Evolutionary conservation across 495 filamentous ascomycete species (phyloP), one percentile per base, ranked within the genome.

Genomic region (Xylaria curta): DNA sequence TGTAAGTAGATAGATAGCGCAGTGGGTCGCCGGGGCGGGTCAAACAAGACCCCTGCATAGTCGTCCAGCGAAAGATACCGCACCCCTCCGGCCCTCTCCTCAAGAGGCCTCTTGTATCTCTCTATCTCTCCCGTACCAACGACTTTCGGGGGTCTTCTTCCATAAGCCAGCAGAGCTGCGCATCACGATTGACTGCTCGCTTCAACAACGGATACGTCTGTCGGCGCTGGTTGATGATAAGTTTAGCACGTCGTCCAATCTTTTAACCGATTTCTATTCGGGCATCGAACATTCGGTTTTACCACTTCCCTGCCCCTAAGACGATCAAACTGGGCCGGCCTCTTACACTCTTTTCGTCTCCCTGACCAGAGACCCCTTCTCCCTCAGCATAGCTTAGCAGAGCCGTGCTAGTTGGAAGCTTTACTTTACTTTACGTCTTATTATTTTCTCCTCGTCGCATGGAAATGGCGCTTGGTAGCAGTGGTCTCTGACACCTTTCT

Each of bases 291-390:
- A 38, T 17, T 58, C 66, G 31, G 12, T 66, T 21, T 33, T 42
- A 33, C 42, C 26, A n/a, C 26, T 51, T 66, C 12, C 26, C 44
- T 49, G n/a, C 60, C 38, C 65, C 49, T 38, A 49, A 49, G 66
- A 59, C 66, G 56, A 59, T 69, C 53, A 69, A 69, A 61, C 66
- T 60, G 19, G 36, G 53, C 66, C 28, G 28, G 66, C 9, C 28
- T 44, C 56, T 54, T 60, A 69, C 54, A 28, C 56, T 69, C 66
- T 60, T 69, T 69, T 24, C 21, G 21, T 68, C 38, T 69, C 66
- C n/a, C 47, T 67, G 38, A 36, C 28, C 62, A 21, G 8, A 21
- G 8, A 7, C 62, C 31, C 12, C 31, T 40, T 47, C 28, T 66
- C 28, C 17, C 62, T 17, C n/a, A 36, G 44, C 62, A 46, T 17